These are phyloP conservation scores for Backusella liffmaniae DNA, from an alignment of 192 early-diverging fungal genomes.

Conservation along the genomic window DNA sequence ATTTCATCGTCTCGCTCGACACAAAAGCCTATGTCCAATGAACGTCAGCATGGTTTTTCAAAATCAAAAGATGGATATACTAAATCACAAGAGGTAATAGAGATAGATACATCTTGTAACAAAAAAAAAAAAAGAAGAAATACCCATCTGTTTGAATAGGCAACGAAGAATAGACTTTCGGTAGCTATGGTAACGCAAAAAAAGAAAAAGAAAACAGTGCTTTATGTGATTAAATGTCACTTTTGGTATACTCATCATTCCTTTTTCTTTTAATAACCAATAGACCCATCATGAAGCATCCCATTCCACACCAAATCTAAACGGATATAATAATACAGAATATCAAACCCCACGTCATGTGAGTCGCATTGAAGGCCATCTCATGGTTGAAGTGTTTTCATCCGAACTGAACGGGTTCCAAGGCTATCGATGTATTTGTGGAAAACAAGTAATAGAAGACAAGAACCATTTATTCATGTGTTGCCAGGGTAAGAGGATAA, in stretches of 20 bases:
- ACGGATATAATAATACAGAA: background rate
- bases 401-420: slow-evolving; percentile 17
- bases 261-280: background rate
- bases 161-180: slow-evolving; percentile 10
- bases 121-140: background rate
- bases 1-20: background rate
- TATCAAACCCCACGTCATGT: background rate
- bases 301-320: background rate
- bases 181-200: slow-evolving; percentile 20
- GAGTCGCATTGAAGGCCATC: slow-evolving; percentile 23
- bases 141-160: background rate
- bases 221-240: slow-evolving; percentile 11
- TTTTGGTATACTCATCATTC: background rate
- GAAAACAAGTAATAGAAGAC: slow-evolving; percentile 14
- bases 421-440: slow-evolving; percentile 33
- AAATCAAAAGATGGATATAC: background rate
- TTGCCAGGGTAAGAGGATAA: slow-evolving; percentile 20
- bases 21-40: background rate
- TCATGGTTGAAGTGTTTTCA: slow-evolving; percentile 20
- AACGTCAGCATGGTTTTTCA: background rate
- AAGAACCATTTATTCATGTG: slow-evolving; percentile 5
- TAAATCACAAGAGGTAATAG: background rate
- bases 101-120: background rate
- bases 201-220: background rate
- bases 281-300: background rate